These are phyloP conservation scores for Ulota crispa DNA, from an alignment of 225 moss, liverwort and hornwort species.

Conservation along the genomic window DNA sequence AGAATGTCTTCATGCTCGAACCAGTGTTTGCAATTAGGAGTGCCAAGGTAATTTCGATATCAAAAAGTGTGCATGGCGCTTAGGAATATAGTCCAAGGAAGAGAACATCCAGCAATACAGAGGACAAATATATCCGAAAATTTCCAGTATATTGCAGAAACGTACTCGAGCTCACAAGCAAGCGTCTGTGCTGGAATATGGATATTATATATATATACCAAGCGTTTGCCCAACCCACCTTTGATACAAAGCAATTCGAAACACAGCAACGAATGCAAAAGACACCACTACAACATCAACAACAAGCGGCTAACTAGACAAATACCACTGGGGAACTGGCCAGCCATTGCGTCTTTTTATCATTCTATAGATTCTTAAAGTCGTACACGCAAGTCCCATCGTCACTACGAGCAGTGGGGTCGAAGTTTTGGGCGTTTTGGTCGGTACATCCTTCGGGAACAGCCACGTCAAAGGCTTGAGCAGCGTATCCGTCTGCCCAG, in stretches of 20 bases:
- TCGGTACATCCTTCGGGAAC: slow-evolving; percentile 74
- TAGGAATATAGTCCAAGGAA: not conserved
- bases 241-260: slow-evolving; percentile 14
- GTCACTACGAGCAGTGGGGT: slow-evolving; percentile 76
- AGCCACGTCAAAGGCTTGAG: slow-evolving; percentile 32
- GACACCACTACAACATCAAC: not conserved
- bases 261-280: not conserved
- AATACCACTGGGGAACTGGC: not conserved
- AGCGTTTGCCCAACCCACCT: slow-evolving; percentile 14
- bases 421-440: slow-evolving; percentile 53
- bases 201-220: not conserved
- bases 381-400: slow-evolving; percentile 75
- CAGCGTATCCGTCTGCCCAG: slow-evolving; percentile 59
- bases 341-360: not conserved
- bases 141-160: slow-evolving; percentile 15
- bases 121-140: not conserved
- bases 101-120: not conserved
- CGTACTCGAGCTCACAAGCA: slow-evolving; percentile 28
- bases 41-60: too few species aligned
- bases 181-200: slow-evolving; percentile 8
- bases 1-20: rapidly evolving
- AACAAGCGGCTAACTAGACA: not conserved
- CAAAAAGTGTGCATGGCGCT: too few species aligned
- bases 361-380: slow-evolving; percentile 36
- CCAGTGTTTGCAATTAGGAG: too few species aligned